Base-by-base conservation (phyloP, 495 filamentous ascomycete species). In the Delitschia confertaspora region DNA sequence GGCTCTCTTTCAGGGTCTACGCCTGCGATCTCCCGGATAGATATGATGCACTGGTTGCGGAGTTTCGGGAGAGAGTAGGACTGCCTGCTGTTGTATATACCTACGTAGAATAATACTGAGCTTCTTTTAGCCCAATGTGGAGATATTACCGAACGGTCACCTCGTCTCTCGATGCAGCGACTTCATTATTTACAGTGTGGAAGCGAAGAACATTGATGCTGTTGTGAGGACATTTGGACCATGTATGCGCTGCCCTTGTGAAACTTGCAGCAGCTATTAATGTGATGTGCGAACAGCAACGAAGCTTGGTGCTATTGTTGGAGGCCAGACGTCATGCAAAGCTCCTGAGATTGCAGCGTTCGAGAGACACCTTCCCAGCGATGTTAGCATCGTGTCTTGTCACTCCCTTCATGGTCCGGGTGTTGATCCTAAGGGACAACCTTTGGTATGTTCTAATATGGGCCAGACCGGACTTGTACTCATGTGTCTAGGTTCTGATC, bases 301-400 rank as follows among this genome's bases (percentile, higher is more conserved):
- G 34, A 94, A 93, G 61, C 72, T 85, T 47, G 80, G 82, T 40
- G 91, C 93, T 31, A 88, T 98, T 46, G 91, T 98, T 26, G 91
- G 91, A 38, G 91, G 91, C 14, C 91, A 98, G 64, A 98, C 91
- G 1, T 96, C 93, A 3, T 96, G 93, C 70, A 98, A 98, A 69
- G 87, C 87, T 35, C 91, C 89, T 2, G 91, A 98, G 64, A 89
- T 96, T 53, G 79, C 79, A 27, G 88, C 89, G 1, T 95, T 98
- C 59, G 87, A 95, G 53, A 76, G 79, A 48, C 73, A 95, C 65
- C 76, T 98, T 13, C 93, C 91, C 3, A 43, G 59, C 27, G 91
- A 96, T 63, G 85, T 94, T 56, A 80, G 93, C 54, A 94, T 98
- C 48, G 76, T 98, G 42, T 95, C 88, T 1, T 95, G 88, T 61